Base-by-base conservation (phyloP, 441 rosid genomes). In the Adansonia grandidieri region DNA sequence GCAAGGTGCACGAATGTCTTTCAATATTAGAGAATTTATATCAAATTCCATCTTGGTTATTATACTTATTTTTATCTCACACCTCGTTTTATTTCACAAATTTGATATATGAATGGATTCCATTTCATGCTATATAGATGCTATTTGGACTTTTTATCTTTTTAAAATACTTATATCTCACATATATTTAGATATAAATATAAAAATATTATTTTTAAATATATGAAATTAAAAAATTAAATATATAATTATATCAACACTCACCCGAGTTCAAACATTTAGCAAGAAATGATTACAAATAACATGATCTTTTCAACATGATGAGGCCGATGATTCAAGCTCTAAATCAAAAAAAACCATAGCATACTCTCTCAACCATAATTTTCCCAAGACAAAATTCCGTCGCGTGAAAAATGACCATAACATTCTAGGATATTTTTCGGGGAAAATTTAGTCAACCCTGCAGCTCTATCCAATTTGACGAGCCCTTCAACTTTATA, bases 381-480 rank as follows among this genome's bases (percentile, higher is more conserved):
- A 24, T 11, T 61, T 61, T 61, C n/a, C 53, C 37, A 61, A 61
- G 65, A 61, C 7, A 7, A 66, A 66, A 60, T 6, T 24, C 37
- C 37, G 3, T 32, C 37, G 37, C 65, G 28, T 22, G 3, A 72
- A 32, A 44, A 75, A 61, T 67, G 75, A 71, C 80, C 66, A 17
- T 45, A 77, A 61, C 45, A 32, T 11, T n/a, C 79, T 32, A 68
- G 63, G 63, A 74, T 76, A 79, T 50, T 73, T 13, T 13, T 22
- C 71, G 19, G 0, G 14, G 42, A 42, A 74, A 73, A 32, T 15
- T 75, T 28, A 9, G 24, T 14, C 60, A 47, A 24, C 1, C 9
- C 40, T 9, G 14, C 65, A 42, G 72, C 53, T n/a, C 53, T 68
- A 68, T 44, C 40, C 17, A 5, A 47, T 45, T 19, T 40, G 17